Conservation (phyloP, 768 basidiomycete genomes). For the Suillus tomentosus region DNA sequence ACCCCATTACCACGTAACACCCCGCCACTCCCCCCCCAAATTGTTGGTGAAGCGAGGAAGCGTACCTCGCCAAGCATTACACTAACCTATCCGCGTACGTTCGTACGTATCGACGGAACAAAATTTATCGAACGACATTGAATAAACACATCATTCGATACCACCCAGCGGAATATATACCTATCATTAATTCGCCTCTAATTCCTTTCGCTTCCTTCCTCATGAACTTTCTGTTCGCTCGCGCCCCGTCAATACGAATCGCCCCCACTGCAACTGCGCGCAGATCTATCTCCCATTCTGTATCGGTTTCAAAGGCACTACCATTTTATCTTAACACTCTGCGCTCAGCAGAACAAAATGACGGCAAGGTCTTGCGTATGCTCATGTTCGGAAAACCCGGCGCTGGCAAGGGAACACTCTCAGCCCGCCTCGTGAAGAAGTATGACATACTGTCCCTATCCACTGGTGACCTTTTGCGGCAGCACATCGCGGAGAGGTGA, state of each 20-base stretch:
- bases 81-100: too few species aligned
- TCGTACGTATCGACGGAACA: background rate
- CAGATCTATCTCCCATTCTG: constrained; percentile 31
- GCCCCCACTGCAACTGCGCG: constrained; percentile 19
- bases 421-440: constrained; percentile 72
- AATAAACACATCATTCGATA: constrained; percentile 20
- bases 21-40: too few species aligned
- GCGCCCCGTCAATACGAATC: constrained; percentile 17
- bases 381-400: constrained; percentile 65
- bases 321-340: constrained; percentile 53
- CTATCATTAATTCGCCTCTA: background rate
- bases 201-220: background rate
- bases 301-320: constrained; percentile 41
- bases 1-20: too few species aligned
- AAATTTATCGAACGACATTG: constrained; percentile 15
- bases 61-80: too few species aligned
- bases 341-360: constrained; percentile 27
- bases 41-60: too few species aligned
- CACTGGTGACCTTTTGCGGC: constrained; percentile 83
- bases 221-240: constrained; percentile 24
- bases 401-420: constrained; percentile 84
- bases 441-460: constrained; percentile 80
- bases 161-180: constrained; percentile 22
- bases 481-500: constrained; percentile 73
- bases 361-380: constrained; percentile 43